Evolutionary conservation across 345 rosid species (phyloP), one percentile per base, ranked within the genome.

Genomic region (Capsella bursapastoris): DNA sequence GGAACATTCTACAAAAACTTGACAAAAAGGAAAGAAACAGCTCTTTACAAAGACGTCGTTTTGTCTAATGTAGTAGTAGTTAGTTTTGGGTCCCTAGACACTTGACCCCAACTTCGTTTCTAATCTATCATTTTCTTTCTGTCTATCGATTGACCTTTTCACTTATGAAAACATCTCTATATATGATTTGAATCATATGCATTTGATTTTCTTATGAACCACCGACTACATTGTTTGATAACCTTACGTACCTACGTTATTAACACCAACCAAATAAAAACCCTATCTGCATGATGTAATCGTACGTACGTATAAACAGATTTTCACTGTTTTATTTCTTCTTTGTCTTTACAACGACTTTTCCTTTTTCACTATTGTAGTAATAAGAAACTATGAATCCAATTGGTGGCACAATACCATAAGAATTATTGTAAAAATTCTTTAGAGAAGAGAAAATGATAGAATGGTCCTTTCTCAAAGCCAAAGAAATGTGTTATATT

Each of bases 61-160:
- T 64, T 71, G 77, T 73, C 64, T 37, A 45, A 49, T 65, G 4
- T 56, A 64, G 32, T 73, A 18, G 18, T 0, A 18, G 18, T 15
- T 64, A 34, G 45, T 40, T 40, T 64, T 56, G 77, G 71, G 71
- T 72, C 64, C 70, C 38, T 63, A 32, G 31, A 31, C 76, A 62
- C n/a, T 22, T 38, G 60, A 60, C 68, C 75, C 22, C 52, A 8
- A 63, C 6, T 53, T 31, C 14, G 45, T 22, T 73, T 32, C 55
- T 18, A 45, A 31, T 69, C 7, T 18, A 34, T 53, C 15, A 70
- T 64, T 72, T 44, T 51, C 22, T 40, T 32, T 64, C 53, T 22
- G 56, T 62, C 31, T 45, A 7, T 41, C 2, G 8, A 41, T 35
- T 53, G 55, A 40, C 25, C 45, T 25, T 53, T 32, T 29, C 16